Base-by-base conservation (phyloP, 352 stramenopile genomes). In the Phytophthora vignae region DNA sequence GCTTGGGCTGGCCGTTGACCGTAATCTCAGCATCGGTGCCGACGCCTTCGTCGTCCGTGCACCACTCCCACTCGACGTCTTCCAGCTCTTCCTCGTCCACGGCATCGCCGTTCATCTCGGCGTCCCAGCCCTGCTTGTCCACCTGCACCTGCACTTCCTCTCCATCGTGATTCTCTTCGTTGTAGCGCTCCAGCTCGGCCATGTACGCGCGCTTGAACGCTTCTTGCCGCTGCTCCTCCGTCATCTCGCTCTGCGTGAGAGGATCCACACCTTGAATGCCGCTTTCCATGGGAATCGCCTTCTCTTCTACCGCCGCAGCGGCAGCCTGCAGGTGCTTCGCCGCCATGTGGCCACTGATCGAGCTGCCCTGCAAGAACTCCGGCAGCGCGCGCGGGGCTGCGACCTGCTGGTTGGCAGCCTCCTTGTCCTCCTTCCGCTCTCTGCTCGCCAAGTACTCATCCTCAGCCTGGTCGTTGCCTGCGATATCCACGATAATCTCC, bases 401-500 rank as follows among this genome's bases (percentile, higher is more conserved):
- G 1, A 77, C 74, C 21, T 87, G 79, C 36, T 87, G 81, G 27
- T 83, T 84, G 0, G 80, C 67, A 2, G 69, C 70, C 9, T 92
- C 84, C 33, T 90, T 84, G 21, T 93, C 87, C 67, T 92, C 67
- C 74, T 96, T 94, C 12, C 83, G 67, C 31, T 94, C 92, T 54
- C 81, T 69, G 49, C 91, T 87, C 17, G 88, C 80, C 60, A 94
- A 72, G 74, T 96, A 96, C 54, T 96, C 89, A 57, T 96, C 87
- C 25, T 94, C 87, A 9, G 66, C 76, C 55, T 92, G 82, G 60
- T 93, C 81, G 29, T 87, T 93, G 7, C 83, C 85, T 44, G 83
- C 86, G 57, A 96, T 96, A 65, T 96, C 89, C 42, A 96, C 87
- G 21, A 96, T 87, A 64, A 96, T 96, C 59, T 96, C 87, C 65